Evolutionary conservation across 495 filamentous ascomycete species (phyloP), one percentile per base, ranked within the genome.

Genomic region (Daldinia caldariorum): DNA sequence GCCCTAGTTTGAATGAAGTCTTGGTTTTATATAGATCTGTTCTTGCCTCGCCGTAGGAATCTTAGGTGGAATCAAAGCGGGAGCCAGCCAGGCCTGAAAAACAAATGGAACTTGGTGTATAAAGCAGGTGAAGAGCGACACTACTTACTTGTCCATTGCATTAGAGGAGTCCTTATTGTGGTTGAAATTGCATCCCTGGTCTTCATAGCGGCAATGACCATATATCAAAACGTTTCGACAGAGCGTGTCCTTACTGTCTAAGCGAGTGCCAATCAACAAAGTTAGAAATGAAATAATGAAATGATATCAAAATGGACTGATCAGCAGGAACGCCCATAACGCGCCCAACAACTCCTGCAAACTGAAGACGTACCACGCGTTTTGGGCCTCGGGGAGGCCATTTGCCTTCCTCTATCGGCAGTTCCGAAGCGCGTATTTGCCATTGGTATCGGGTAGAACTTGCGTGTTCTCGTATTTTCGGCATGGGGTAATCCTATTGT

Each of bases 171-270:
- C 76, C 76, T 88, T 94, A 64, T 97, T 91, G 77, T 97, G 94
- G 72, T 94, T 94, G 81, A 96, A 97, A 67, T 91, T 87, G 79
- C 94, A 97, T 20, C 92, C 92, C 82, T 93, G 91, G 74, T 95
- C 92, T 80, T 95, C 91, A 79, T 91, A 97, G 56, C 92, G 90
- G 79, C 94, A 98, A 77, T 94, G 89, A 32, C 94, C 94, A 78
- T 97, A 97, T 65, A 98, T 97, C 39, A 92, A 87, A 12, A 98
- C 89, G 79, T 98, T 97, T 69, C 94, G 89, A 81, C 94, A 98
- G 29, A 95, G 84, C 0, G 92, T 97, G 71, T 94, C 93, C 79
- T 94, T 97, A 60, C 90, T 79, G 60, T 84, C 81, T 83, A 43
- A 66, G 54, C 18, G 56, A 45, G 47, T 39, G 45, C 53, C 45